Evolutionary conservation across 1,284 basidiomycete genomes (phyloP), one percentile per base, ranked within the genome.

Genomic region (Pseudomicrostroma phylloplanum): DNA sequence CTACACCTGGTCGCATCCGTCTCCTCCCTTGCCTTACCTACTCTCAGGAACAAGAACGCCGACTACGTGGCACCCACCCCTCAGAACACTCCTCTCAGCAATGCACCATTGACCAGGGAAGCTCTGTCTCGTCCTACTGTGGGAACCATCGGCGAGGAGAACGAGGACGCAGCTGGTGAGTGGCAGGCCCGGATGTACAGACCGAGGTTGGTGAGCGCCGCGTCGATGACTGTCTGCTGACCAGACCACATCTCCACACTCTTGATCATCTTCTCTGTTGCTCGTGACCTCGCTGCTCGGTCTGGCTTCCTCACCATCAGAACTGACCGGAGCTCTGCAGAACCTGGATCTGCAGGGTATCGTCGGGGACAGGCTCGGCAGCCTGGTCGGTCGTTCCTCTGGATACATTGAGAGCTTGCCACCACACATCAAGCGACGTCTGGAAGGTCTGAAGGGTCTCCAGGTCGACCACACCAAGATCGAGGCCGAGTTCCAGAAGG

Each of bases 401-500:
- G 90, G 90, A 43, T 91, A 91, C 81, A 84, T 92, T 80, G 91
- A 96, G 83, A 85, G 84, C 74, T 86, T 97, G 55, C 90, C 93
- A 13, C 81, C 84, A 55, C 86, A 88, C 61, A 86, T 94, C 73
- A 91, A 90, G 82, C 84, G 88, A 79, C 89, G 88, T 74, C 83
- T 97, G 76, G 90, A 94, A 82, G 94, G 88, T 46, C 84, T 98
- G 76, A 96, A 96, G 81, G 94, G 92, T 64, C 85, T 98, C 53
- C 93, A 97, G 81, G 87, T 87, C 70, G 89, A 93, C 83, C 92
- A 96, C 82, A 87, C 87, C 74, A 90, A 92, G 80, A 86, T 97
- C 62, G 91, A 96, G 81, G 89, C 89, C 77, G 86, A 93, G 83
- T 96, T 94, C 86, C 96, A 97, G 82, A 87, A 88, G 78, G 94